Evolutionary conservation across 164 flowering plant species (phyloP).

Genomic region (Platanus orientalis): DNA sequence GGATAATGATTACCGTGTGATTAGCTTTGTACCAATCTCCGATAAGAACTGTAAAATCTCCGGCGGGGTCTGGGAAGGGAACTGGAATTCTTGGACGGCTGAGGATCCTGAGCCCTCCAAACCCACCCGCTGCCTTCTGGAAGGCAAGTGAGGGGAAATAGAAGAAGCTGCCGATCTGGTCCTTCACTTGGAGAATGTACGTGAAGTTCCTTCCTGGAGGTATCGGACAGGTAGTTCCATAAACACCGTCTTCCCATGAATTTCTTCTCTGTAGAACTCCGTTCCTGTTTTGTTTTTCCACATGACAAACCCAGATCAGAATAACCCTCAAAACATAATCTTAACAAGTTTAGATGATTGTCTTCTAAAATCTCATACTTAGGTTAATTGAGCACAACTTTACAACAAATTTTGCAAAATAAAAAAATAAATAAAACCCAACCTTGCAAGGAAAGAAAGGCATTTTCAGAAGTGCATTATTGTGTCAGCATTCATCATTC

Average conservation of each 20-base stretch:
- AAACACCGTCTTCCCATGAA: slow-evolving; percentile 78
- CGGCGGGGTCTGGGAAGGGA: slow-evolving; percentile 68
- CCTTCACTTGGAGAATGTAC: slow-evolving; percentile 69
- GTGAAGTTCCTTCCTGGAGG: slow-evolving; percentile 88
- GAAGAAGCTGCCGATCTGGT: too few relatives aligned
- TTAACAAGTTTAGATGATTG: too few relatives aligned
- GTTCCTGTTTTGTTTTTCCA: slow-evolving; percentile 36
- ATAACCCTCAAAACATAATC: too few relatives aligned
- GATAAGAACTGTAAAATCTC: slow-evolving; percentile 62
- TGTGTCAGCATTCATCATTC: too few relatives aligned
- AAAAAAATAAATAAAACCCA: too few relatives aligned
- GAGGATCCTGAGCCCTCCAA: slow-evolving; percentile 63
- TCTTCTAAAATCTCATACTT: too few relatives aligned
- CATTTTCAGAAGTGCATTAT: too few relatives aligned
- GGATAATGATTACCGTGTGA: slow-evolving; percentile 38
- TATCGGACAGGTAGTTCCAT: slow-evolving; percentile 88
- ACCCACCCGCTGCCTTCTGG: slow-evolving; percentile 87
- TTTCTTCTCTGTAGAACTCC: slow-evolving; percentile 87
- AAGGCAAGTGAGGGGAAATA: too few relatives aligned
- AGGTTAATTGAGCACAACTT: too few relatives aligned
- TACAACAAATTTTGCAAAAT: too few relatives aligned
- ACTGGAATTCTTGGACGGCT: slow-evolving; percentile 55
- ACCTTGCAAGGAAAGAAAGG: too few relatives aligned
- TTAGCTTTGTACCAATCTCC: slow-evolving; percentile 73
- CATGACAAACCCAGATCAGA: too few relatives aligned